These are phyloP conservation scores for Haplographium delicatum DNA, from an alignment of 495 filamentous ascomycete genomes.

Conservation along the genomic window DNA sequence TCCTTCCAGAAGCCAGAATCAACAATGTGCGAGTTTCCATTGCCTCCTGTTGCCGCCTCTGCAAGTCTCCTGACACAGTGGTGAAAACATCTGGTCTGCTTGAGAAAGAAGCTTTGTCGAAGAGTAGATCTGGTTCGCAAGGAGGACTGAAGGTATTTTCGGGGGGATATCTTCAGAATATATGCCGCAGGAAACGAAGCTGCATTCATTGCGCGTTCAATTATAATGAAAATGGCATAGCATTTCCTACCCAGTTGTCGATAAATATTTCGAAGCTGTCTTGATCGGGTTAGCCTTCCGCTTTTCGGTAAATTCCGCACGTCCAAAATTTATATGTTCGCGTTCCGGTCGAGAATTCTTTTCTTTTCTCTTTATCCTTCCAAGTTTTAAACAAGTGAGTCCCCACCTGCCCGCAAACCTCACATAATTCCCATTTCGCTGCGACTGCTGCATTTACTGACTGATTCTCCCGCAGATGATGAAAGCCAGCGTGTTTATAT, in stretches of 20 bases:
- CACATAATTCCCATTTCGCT: too few relatives aligned
- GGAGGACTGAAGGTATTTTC: not conserved
- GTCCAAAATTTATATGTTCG: constrained; percentile 3
- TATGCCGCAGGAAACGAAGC: constrained; percentile 3
- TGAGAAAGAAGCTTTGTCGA: not conserved
- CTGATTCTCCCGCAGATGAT: constrained; percentile 67
- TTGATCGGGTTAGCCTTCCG: constrained; percentile 12
- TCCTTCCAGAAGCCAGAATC: constrained; percentile 24
- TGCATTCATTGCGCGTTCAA: constrained; percentile 17
- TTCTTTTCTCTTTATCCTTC: constrained; percentile 82
- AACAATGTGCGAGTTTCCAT: not conserved
- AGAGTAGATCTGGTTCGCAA: not conserved
- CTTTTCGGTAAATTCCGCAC: not conserved
- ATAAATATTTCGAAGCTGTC: constrained; percentile 17
- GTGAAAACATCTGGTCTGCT: constrained; percentile 6
- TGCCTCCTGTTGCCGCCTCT: not conserved
- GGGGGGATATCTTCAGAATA: not conserved
- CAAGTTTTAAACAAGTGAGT: constrained; percentile 91
- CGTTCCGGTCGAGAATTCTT: constrained; percentile 16
- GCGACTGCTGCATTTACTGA: constrained; percentile 37
- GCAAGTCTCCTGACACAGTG: not conserved
- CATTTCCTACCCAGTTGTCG: not conserved
- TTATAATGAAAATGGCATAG: not conserved
- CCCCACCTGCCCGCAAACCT: constrained; percentile 7
- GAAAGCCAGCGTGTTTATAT: constrained; percentile 96